These are phyloP conservation scores for Haematococcus lacustris DNA, from an alignment of 139 green algal genomes.

Conservation along the genomic window DNA sequence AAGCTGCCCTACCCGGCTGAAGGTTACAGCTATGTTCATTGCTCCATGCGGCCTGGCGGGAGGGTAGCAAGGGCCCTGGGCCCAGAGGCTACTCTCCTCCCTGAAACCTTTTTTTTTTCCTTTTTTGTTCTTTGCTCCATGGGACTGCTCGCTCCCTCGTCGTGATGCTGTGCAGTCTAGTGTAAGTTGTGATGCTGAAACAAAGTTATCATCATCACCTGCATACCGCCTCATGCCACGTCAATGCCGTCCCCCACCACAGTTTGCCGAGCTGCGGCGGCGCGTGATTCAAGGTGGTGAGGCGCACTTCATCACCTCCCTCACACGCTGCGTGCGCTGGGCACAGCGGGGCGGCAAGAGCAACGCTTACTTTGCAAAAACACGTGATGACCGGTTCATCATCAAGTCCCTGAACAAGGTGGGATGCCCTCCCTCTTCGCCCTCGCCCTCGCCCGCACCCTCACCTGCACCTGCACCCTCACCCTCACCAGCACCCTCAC, in stretches of 20 bases:
- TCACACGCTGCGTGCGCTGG: slow-evolving; percentile 63
- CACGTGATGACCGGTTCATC: slow-evolving; percentile 55
- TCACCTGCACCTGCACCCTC: too few relatives aligned
- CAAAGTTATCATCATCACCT: neutral
- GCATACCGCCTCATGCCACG: neutral
- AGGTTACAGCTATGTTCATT: too few relatives aligned
- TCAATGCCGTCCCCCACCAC: slow-evolving; percentile 17
- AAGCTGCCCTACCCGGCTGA: too few relatives aligned
- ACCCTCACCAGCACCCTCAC: too few relatives aligned
- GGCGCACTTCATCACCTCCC: slow-evolving; percentile 64
- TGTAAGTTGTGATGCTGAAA: neutral
- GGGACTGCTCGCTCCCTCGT: neutral
- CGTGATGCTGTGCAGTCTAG: neutral
- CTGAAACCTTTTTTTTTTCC: too few relatives aligned
- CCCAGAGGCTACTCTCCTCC: neutral
- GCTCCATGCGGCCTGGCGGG: too few relatives aligned
- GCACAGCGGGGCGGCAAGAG: slow-evolving; percentile 74
- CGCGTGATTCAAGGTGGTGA: slow-evolving; percentile 53
- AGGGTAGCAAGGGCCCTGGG: neutral
- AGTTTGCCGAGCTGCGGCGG: slow-evolving; percentile 77
- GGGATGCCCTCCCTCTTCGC: too few relatives aligned
- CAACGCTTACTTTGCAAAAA: slow-evolving; percentile 89
- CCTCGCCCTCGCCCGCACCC: too few relatives aligned
- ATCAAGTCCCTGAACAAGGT: slow-evolving; percentile 66
- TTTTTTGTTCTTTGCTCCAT: too few relatives aligned